Percentiles rank a stretch among this genome's conserved stretches.
These are phyloP conservation scores for Ophiostoma sp. DNA, from an alignment of 2,329 filamentous ascomycete genomes.

Conservation along the genomic window DNA sequence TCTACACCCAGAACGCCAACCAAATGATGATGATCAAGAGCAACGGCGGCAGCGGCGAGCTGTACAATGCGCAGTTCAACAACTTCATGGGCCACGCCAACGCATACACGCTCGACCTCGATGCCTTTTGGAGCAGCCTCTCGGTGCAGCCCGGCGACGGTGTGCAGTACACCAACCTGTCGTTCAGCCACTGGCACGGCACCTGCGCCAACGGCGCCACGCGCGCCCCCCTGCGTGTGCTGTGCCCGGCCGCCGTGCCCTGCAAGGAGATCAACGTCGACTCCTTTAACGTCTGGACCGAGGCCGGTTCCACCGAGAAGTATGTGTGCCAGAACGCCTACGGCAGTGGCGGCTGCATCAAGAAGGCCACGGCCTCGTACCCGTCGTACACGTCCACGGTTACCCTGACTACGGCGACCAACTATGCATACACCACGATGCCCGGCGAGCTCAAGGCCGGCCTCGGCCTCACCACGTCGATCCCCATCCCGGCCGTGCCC, in stretches of 20 bases:
- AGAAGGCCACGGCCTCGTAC: background rate
- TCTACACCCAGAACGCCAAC: slow-evolving; percentile 56
- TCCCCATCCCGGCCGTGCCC: slow-evolving; percentile 26
- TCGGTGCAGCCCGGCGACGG: slow-evolving; percentile 39
- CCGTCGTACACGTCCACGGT: slow-evolving; percentile 10
- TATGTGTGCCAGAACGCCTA: slow-evolving; percentile 28
- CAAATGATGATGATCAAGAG: slow-evolving; percentile 61
- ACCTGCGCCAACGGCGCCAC: slow-evolving; percentile 44
- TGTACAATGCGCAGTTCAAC: slow-evolving; percentile 47
- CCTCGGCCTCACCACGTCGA: slow-evolving; percentile 24
- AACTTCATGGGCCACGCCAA: slow-evolving; percentile 58
- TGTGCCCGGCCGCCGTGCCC: slow-evolving; percentile 25
- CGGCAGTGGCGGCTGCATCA: slow-evolving; percentile 26
- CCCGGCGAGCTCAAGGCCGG: slow-evolving; percentile 25
- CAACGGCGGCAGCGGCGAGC: slow-evolving; percentile 50
- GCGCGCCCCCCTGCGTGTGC: slow-evolving; percentile 49
- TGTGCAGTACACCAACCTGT: slow-evolving; percentile 48
- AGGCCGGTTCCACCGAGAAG: slow-evolving; percentile 22
- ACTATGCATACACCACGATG: slow-evolving; percentile 23
- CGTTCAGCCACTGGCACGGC: slow-evolving; percentile 52
- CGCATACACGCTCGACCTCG: slow-evolving; percentile 52
- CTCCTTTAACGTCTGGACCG: slow-evolving; percentile 29
- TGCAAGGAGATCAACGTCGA: slow-evolving; percentile 26
- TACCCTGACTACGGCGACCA: slow-evolving; percentile 1
- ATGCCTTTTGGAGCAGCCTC: slow-evolving; percentile 44